Conservation (phyloP, 2,329 filamentous ascomycete genomes). For the Metarhizium album region DNA sequence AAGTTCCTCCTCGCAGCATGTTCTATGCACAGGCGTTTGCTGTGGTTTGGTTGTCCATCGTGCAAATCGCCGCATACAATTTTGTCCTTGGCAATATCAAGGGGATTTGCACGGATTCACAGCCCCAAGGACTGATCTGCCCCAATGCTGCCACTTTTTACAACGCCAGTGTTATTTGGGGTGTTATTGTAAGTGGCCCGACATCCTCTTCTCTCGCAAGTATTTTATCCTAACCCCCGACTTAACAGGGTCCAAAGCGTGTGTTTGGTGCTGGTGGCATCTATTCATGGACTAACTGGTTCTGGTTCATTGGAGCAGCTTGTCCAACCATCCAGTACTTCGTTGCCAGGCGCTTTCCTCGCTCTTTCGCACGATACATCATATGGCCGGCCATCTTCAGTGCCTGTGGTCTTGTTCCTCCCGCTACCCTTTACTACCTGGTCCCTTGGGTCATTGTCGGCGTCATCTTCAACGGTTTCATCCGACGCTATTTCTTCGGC, state of each 20-base stretch:
- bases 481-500: constrained; percentile 35
- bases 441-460: constrained; percentile 44
- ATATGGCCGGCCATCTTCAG: constrained; percentile 42
- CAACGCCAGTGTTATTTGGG: constrained; percentile 48
- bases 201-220: background rate
- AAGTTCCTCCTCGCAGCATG: constrained; percentile 36
- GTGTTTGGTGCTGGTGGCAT: constrained; percentile 23
- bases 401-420: constrained; percentile 35
- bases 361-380: constrained; percentile 30
- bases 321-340: constrained; percentile 37
- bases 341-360: constrained; percentile 27
- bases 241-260: constrained; percentile 12
- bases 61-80: constrained; percentile 24
- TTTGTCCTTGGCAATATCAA: constrained; percentile 34
- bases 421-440: constrained; percentile 43
- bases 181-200: constrained; percentile 35
- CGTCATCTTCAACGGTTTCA: constrained; percentile 41
- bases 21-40: constrained; percentile 31
- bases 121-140: constrained; percentile 40
- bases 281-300: constrained; percentile 35
- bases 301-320: constrained; percentile 39
- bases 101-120: constrained; percentile 36
- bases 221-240: background rate
- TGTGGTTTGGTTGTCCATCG: constrained; percentile 24
- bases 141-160: constrained; percentile 47